A percentile compares a stretch with the other conserved stretches of the same genome.
Conservation (phyloP, 352 stramenopile species). For the Poterioochromonas sp. region DNA sequence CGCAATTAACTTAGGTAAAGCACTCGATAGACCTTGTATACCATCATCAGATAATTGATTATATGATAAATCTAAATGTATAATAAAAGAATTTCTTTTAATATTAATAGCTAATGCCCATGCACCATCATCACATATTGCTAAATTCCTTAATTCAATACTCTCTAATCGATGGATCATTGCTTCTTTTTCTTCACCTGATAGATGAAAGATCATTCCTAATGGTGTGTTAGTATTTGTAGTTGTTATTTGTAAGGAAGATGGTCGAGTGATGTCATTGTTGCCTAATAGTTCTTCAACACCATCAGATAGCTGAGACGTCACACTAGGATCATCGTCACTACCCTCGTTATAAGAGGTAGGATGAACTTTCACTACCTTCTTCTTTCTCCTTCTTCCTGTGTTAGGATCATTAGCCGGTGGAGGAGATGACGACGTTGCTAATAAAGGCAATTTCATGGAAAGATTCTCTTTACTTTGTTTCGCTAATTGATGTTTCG, state of each 20-base stretch:
- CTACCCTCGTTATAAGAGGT: background rate
- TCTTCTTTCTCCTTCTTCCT: background rate
- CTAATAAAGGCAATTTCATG: background rate
- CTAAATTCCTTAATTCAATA: background rate
- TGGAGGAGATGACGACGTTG: background rate
- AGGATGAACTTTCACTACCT: too few relatives aligned
- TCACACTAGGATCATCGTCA: background rate
- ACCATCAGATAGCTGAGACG: background rate
- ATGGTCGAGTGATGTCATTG: too few relatives aligned
- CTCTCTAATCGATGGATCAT: background rate
- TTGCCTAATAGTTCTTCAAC: too few relatives aligned
- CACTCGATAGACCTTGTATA: background rate
- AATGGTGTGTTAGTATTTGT: background rate
- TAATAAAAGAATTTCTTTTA: background rate
- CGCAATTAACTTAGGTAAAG: background rate
- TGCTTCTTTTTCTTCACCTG: background rate
- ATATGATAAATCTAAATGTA: background rate
- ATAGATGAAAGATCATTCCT: background rate
- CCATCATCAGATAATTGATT: constrained; percentile 22
- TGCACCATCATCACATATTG: background rate
- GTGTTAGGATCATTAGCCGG: background rate
- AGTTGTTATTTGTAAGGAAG: too few relatives aligned
- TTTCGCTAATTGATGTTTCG: background rate
- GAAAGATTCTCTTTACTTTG: too few relatives aligned
- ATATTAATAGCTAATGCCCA: background rate